Conservation (phyloP, 176 grass and related monocot genomes). For the Aegilops sharonensis region DNA sequence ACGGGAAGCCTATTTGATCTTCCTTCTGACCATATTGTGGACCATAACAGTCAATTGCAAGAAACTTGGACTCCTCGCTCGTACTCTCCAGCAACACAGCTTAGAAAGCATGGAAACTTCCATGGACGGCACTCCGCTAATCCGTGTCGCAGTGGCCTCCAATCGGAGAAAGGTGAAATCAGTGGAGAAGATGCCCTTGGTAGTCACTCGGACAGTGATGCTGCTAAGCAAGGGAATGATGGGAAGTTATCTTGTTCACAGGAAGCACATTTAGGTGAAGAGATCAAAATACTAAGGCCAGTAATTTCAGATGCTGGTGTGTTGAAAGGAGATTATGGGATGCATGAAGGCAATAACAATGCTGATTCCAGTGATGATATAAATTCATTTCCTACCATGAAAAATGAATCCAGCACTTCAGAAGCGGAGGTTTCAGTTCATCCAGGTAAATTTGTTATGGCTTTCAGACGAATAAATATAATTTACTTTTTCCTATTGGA, state of each 20-base stretch:
- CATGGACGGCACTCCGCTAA: neutral
- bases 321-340: constrained; percentile 6
- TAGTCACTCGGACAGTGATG: constrained; percentile 13
- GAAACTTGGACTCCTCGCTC: constrained; percentile 51
- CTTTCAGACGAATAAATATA: neutral
- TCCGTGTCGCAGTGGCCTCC: neutral
- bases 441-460: constrained; percentile 29
- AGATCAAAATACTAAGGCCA: constrained; percentile 32
- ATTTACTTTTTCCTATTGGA: neutral
- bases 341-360: neutral
- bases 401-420: neutral
- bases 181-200: neutral
- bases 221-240: constrained; percentile 34
- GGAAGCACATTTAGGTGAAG: constrained; percentile 36
- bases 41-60: neutral
- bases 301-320: constrained; percentile 28
- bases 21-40: neutral
- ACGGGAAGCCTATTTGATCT: constrained; percentile 41
- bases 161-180: constrained; percentile 21
- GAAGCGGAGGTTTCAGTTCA: constrained; percentile 12
- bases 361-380: neutral
- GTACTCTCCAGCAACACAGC: constrained; percentile 15
- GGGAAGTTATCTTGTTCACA: constrained; percentile 32
- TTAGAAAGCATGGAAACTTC: constrained; percentile 29
- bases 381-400: neutral